Conservation (phyloP, 805 yeast species). For the Candida patagonica region DNA sequence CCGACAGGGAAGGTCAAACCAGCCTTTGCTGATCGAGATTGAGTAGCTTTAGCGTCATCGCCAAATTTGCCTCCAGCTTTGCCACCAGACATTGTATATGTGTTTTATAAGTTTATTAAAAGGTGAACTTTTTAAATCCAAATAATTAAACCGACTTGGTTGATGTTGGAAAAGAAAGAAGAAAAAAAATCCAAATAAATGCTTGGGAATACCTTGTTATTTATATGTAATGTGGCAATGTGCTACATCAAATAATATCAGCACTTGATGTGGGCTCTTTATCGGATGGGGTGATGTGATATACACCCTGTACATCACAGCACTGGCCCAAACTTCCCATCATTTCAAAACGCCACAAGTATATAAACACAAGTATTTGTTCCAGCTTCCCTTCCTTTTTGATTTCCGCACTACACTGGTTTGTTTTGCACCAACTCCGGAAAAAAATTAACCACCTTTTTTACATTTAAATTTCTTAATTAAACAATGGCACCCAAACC, state of each 20-base stretch:
- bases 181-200: slow-evolving; percentile 2
- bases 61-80: slow-evolving; percentile 89
- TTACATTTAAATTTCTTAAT: slow-evolving; percentile 2
- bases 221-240: not conserved
- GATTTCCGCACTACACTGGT: slow-evolving; percentile 19
- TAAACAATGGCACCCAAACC: slow-evolving; percentile 33
- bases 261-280: not conserved
- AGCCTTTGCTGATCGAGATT: slow-evolving; percentile 97
- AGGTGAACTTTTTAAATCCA: slow-evolving; percentile 19
- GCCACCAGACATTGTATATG: slow-evolving; percentile 63
- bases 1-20: slow-evolving; percentile 99
- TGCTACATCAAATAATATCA: not conserved
- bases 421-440: slow-evolving; percentile 16
- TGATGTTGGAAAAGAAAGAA: slow-evolving; percentile 17
- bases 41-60: slow-evolving; percentile 88
- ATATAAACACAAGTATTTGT: slow-evolving; percentile 10
- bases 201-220: not conserved
- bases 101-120: not conserved
- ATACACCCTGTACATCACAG: slow-evolving; percentile 9
- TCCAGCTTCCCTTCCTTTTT: slow-evolving; percentile 7
- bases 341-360: slow-evolving; percentile 3
- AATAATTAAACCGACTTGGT: slow-evolving; percentile 9
- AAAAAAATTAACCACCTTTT: slow-evolving; percentile 22
- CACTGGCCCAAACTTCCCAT: not conserved
- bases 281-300: slow-evolving; percentile 6